Evolutionary conservation across 2,329 filamentous ascomycete genomes (phyloP), one percentile per base, ranked within the genome.

Genomic region (Ilyonectria robusta): DNA sequence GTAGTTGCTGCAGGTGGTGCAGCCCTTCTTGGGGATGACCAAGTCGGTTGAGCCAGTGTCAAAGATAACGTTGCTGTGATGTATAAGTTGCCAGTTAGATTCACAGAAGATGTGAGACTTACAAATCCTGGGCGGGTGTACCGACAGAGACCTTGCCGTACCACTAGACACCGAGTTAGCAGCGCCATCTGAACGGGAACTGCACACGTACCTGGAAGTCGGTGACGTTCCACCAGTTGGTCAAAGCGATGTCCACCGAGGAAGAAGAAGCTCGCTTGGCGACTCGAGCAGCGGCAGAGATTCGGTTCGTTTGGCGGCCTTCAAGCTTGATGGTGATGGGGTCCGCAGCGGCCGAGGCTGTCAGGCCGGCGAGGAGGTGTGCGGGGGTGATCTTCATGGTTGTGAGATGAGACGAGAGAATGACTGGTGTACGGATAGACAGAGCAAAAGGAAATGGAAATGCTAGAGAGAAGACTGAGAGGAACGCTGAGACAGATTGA

Each of bases 11-110:
- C 78, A 79, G 3, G 66, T 74, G 4, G 73, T 75, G 69, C 79
- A 80, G 58, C 73, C 76, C 29, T 66, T 74, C 6, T 68, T 64
- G 10, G 76, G 74, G 17, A 81, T 67, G 9, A 80, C 48, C 19
- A 81, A 70, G 26, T 76, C 67, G 1, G 62, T 68, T 2, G 76
- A 78, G 29, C 74, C 77, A 0, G 78, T 80, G 64, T 80, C 78
- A 46, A 79, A 75, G 48, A 78, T 69, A 35, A 81, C 76, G 19
- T 75, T 76, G 65, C 78, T 79, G 19, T 11, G 9, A 3, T 1
- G n/a, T 35, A 44, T 67, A 47, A 35, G 33, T 33, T 10, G 1
- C 17, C 8, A n/a, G 7, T n/a, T n/a, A 1, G 2, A n/a, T 15
- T 58, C 6, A 37, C 33, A 35, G 2, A 13, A 11, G n/a, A 23